A percentile compares a stretch with the other conserved stretches of the same genome.
phyloP scores from a whole-genome alignment of 176 grass and related monocot species.

The Hordeum marinum region DNA sequence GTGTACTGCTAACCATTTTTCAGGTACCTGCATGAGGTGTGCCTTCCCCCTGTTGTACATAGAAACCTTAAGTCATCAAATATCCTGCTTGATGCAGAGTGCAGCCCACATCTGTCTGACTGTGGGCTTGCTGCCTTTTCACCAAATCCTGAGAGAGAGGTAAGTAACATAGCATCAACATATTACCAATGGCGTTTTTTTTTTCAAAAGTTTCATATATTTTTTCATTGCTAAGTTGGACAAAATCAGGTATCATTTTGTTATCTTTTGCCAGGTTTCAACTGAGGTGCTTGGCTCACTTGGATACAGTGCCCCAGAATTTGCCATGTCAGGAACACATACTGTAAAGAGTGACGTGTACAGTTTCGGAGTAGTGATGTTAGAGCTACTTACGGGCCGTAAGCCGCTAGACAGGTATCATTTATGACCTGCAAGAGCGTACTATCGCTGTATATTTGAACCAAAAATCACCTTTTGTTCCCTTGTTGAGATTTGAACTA shows the following conservation, averaged over 20 bases:
- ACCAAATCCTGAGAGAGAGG: slow-evolving; percentile 89
- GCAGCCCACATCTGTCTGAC: slow-evolving; percentile 83
- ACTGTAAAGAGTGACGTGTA: slow-evolving; percentile 90
- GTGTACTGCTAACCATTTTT: slow-evolving; percentile 12
- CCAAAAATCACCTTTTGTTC: not conserved
- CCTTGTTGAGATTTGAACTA: not conserved
- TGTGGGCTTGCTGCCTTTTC: slow-evolving; percentile 84
- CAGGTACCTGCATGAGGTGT: slow-evolving; percentile 98
- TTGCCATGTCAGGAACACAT: slow-evolving; percentile 86
- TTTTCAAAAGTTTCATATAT: not conserved
- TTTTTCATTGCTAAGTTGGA: not conserved
- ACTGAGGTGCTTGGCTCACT: slow-evolving; percentile 75
- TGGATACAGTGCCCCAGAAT: slow-evolving; percentile 91
- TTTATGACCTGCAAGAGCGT: not conserved
- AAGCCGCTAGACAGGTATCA: slow-evolving; percentile 85
- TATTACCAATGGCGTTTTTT: not conserved
- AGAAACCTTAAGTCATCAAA: slow-evolving; percentile 86
- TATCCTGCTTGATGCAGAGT: slow-evolving; percentile 86
- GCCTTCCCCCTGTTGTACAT: slow-evolving; percentile 74
- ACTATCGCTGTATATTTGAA: too few species aligned
- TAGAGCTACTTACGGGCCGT: slow-evolving; percentile 84
- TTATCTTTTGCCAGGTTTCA: slow-evolving; percentile 45
- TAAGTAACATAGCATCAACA: slow-evolving; percentile 18
- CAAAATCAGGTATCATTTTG: slow-evolving; percentile 7
- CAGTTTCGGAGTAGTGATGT: slow-evolving; percentile 94